Evolutionary conservation across 495 filamentous ascomycete genomes (phyloP), one percentile per base, ranked within the genome.

Genomic region (Cryomyces minteri): DNA sequence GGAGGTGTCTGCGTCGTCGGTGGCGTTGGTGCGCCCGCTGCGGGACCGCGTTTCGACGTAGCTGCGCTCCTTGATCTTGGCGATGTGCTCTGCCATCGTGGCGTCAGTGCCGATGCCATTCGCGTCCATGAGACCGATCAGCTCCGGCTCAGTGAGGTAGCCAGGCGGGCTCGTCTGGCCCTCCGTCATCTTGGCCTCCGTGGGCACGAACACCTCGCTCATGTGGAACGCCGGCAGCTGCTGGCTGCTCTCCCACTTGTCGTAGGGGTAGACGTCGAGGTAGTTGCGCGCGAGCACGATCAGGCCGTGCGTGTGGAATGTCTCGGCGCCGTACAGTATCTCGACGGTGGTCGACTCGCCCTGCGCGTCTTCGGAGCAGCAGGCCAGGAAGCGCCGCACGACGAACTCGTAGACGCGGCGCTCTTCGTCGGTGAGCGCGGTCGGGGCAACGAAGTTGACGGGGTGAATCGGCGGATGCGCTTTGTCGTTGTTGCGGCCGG

Each of bases 101-200:
- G 90, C 90, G 63, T 98, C 90, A 4, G 90, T 98, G 11, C 90
- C 90, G 53, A 98, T 98, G 8, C 90, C 90, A 58, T 98, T 96
- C 11, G 84, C 88, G 63, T 98, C 92, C 90, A 98, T 98, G 25
- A 98, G 70, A 4, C 80, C 84, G 61, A 98, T 94, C n/a, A 98
- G 68, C 58, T 96, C 90, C 2, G 90, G 87, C 58, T 98, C 90
- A 1, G 90, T 98, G 32, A 98, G 63, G 54, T 92, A 94, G 9
- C 72, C 76, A 0, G 92, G 90, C 6, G 88, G 65, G 0, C 69
- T 69, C 0, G 90, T 98, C 60, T 88, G 80, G 11, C 90, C 88
- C 48, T 94, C 87, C 10, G 71, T 79, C 51, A 96, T 82, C 44
- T 79, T 76, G 5, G 88, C 90, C 60, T 96, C 88, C 2, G 79